A percentile compares a stretch with the other conserved stretches of the same genome.
phyloP scores from a whole-genome alignment of 2,329 filamentous ascomycete genomes.

The Colletotrichum nymphaeae region DNA sequence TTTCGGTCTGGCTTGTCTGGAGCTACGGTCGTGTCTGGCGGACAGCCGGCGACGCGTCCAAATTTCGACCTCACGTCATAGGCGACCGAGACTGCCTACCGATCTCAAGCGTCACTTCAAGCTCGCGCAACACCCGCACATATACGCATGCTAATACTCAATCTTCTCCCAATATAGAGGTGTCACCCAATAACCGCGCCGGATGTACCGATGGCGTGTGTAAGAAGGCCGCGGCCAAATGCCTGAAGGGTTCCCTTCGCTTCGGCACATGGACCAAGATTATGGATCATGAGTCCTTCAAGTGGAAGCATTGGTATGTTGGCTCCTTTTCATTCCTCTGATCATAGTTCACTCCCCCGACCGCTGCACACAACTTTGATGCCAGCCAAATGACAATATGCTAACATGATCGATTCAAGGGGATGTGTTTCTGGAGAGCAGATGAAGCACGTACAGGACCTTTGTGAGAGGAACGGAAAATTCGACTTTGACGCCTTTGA shows the following conservation, averaged over 20 bases:
- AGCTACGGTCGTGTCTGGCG: neutral
- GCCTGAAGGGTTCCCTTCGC: slow-evolving; percentile 82
- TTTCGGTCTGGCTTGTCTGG: neutral
- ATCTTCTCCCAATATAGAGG: slow-evolving; percentile 63
- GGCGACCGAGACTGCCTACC: neutral
- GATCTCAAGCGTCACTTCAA: neutral
- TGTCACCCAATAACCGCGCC: slow-evolving; percentile 77
- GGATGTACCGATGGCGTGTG: slow-evolving; percentile 80
- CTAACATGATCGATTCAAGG: slow-evolving; percentile 61
- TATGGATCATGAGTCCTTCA: slow-evolving; percentile 71
- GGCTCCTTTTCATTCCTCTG: neutral
- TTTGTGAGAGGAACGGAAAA: slow-evolving; percentile 58
- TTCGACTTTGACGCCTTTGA: slow-evolving; percentile 77
- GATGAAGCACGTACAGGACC: slow-evolving; percentile 72
- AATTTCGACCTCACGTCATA: slow-evolving; percentile 26
- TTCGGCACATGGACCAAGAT: slow-evolving; percentile 79
- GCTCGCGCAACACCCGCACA: slow-evolving; percentile 2
- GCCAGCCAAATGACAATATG: neutral
- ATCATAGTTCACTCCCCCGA: neutral
- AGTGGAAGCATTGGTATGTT: slow-evolving; percentile 88
- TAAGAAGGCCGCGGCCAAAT: slow-evolving; percentile 77
- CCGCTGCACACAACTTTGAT: neutral
- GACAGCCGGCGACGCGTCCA: slow-evolving; percentile 1
- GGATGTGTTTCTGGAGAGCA: slow-evolving; percentile 87
- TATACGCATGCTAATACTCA: neutral